Evolutionary conservation across 139 green algal species (phyloP).

Genomic region (Chlorella sp.): DNA sequence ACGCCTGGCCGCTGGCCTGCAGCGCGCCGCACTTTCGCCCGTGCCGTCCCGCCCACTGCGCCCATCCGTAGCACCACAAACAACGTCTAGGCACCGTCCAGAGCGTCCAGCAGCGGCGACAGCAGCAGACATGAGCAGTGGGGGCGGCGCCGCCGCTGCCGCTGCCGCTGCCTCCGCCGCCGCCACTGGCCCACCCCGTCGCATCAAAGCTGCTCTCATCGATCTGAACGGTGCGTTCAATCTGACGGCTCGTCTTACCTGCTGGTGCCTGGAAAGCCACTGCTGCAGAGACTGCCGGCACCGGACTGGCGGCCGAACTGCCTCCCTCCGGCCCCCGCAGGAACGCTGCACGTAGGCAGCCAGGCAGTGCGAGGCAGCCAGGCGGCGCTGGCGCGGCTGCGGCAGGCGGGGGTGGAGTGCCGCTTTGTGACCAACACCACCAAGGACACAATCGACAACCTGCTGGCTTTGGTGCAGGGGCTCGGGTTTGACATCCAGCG

Average conservation of each 20-base stretch:
- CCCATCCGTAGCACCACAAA: neutral
- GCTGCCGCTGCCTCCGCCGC: neutral
- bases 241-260: too few relatives aligned
- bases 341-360: slow-evolving; percentile 42
- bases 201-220: slow-evolving; percentile 20
- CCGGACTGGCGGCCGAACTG: too few relatives aligned
- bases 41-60: too few relatives aligned
- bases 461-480: neutral
- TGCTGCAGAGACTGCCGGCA: too few relatives aligned
- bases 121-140: neutral
- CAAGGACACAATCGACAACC: slow-evolving; percentile 9
- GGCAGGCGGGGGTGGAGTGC: neutral
- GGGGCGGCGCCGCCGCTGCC: neutral
- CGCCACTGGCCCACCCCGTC: neutral
- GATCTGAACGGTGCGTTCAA: slow-evolving; percentile 31
- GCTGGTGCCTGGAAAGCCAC: too few relatives aligned
- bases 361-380: neutral
- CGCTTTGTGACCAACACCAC: slow-evolving; percentile 34
- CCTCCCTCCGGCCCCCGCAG: too few relatives aligned
- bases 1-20: too few relatives aligned
- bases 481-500: slow-evolving; percentile 14
- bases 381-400: slow-evolving; percentile 21
- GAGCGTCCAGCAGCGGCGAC: neutral
- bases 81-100: neutral
- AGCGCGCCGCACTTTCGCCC: too few relatives aligned